These are phyloP conservation scores for Nemania abortiva DNA, from an alignment of 2,329 filamentous ascomycete genomes.

Conservation along the genomic window DNA sequence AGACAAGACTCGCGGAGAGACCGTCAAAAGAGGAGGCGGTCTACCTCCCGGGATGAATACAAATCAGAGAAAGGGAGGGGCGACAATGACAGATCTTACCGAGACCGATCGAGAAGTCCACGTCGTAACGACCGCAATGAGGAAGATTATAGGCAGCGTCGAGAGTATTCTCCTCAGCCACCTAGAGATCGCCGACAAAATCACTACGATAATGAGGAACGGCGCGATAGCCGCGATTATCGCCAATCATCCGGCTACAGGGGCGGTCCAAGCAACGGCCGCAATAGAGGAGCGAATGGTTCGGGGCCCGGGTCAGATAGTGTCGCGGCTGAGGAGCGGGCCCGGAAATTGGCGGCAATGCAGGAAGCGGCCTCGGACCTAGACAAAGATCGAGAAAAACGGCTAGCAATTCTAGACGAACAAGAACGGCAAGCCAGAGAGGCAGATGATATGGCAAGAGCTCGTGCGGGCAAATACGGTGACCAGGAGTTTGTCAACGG, in stretches of 20 bases:
- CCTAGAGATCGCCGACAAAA: constrained; percentile 43
- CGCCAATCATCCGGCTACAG: constrained; percentile 40
- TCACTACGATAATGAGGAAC: constrained; percentile 41
- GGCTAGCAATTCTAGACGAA: constrained; percentile 74
- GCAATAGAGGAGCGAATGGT: constrained; percentile 38
- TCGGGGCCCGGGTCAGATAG: constrained; percentile 33
- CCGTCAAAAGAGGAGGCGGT: constrained; percentile 41
- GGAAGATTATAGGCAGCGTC: constrained; percentile 51
- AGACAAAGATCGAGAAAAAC: constrained; percentile 75
- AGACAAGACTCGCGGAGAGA: constrained; percentile 42
- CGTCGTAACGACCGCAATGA: constrained; percentile 49
- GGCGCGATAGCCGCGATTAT: constrained; percentile 45
- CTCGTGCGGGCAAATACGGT: constrained; percentile 69
- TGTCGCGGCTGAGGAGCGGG: constrained; percentile 63
- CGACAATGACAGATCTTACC: constrained; percentile 40
- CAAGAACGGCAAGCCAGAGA: constrained; percentile 73
- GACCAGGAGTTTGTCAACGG: constrained; percentile 74
- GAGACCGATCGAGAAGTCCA: constrained; percentile 51
- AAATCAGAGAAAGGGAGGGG: constrained; percentile 35
- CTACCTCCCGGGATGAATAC: constrained; percentile 39
- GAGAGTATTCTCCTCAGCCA: constrained; percentile 47
- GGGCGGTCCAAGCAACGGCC: constrained; percentile 42
- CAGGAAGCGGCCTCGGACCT: constrained; percentile 76
- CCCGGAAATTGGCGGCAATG: constrained; percentile 78
- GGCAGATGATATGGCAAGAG: constrained; percentile 73